Base-by-base conservation (phyloP, 345 rosid genomes). In the Excoecaria cochinchinensis region DNA sequence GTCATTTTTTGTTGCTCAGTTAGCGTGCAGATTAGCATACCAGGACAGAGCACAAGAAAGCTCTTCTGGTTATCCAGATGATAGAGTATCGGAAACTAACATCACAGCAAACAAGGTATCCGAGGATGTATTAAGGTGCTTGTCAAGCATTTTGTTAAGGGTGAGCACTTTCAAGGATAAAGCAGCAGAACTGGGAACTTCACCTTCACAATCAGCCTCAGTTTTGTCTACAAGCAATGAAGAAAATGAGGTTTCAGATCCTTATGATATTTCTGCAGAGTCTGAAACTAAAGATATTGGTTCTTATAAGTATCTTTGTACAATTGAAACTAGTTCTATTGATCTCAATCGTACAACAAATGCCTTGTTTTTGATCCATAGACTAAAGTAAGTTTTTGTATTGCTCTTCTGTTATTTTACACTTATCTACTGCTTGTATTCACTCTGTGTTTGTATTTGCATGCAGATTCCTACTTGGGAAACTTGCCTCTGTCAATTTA, bases 51-150 rank as follows among this genome's bases (percentile, higher is more conserved):
- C 87, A 36, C 88, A 83, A 16, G 89, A 86, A 78, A 89, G 86
- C 80, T 84, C 84, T 10, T 74, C 89, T 3, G 82, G 74, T 69
- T 77, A 82, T 70, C 73, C 83, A 8, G 84, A 85, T 50, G 89
- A 87, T 50, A 82, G 76, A 70, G 48, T 77, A 71, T 13, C 66
- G 5, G 89, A 86, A 78, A 74, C 67, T 69, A 86, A 84, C 64
- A 81, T 77, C 67, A 57, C 77, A 39, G 92, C 96, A 21, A 91
- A 95, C 82, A 88, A 85, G 77, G 74, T 93, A 77, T 90, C 97
- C 0, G 97, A 91, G 87, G 93, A 93, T 77, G 82, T 85, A 56
- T 74, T 89, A 74, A 84, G 82, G 81, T 89, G 92, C 70, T 71
- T 91, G 81, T 86, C 75, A 46, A 85, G 85, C 83, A 90, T 93